A percentile compares a stretch with the other conserved stretches of the same genome.
Conservation (phyloP, 306 rosid species). For the Senna siamea region DNA sequence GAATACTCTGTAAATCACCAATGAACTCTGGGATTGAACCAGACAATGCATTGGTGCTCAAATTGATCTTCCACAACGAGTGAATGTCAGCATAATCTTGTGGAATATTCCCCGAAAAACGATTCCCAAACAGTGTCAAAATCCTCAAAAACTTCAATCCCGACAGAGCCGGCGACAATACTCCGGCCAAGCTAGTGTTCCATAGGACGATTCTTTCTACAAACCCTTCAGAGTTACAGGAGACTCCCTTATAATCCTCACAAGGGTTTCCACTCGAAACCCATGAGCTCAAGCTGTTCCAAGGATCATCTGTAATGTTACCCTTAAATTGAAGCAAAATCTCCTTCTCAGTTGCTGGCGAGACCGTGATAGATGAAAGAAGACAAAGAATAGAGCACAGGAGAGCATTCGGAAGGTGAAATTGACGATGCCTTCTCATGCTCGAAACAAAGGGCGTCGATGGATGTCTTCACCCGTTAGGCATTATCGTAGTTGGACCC, state of each 20-base stretch:
- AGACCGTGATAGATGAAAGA: conserved; percentile 46
- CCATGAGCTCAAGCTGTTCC: conserved; percentile 68
- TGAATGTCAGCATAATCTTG: conserved; percentile 63
- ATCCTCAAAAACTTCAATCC: conserved; percentile 77
- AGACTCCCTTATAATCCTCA: conserved; percentile 62
- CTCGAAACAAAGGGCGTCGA: conserved; percentile 49
- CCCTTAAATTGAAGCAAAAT: conserved; percentile 91
- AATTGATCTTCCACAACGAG: conserved; percentile 88
- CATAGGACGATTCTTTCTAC: conserved; percentile 86
- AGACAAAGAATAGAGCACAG: conserved; percentile 56
- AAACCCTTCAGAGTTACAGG: conserved; percentile 70
- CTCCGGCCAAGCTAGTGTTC: conserved; percentile 87
- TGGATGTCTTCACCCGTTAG: conserved; percentile 61
- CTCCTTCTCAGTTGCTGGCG: conserved; percentile 67
- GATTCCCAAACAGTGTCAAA: conserved; percentile 85
- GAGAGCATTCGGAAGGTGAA: conserved; percentile 77
- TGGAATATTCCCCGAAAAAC: conserved; percentile 75
- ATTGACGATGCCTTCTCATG: conserved; percentile 73
- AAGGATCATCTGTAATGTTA: conserved; percentile 74
- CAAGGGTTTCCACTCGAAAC: conserved; percentile 71
- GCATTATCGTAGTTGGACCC: conserved; percentile 56
- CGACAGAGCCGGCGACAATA: conserved; percentile 69
- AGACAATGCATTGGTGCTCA: conserved; percentile 82
- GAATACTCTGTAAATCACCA: conserved; percentile 76
- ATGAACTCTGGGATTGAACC: conserved; percentile 90